Conservation (phyloP, 805 yeast species). For the Candida incommunis region DNA sequence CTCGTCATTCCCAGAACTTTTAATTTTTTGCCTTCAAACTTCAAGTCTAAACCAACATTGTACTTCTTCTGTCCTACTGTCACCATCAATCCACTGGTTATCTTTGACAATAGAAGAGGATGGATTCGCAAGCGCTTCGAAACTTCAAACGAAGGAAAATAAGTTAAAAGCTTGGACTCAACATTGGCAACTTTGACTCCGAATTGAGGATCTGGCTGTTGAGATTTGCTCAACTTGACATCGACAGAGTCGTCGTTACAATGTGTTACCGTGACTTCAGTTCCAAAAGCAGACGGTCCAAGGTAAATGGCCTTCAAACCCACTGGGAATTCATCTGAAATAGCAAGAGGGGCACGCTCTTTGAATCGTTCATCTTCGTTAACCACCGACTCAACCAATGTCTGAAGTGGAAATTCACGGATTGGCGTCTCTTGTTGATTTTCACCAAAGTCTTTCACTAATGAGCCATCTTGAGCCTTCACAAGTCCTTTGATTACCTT, state of each 20-base stretch:
- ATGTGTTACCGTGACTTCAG: slow-evolving; percentile 37
- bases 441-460: slow-evolving; percentile 51
- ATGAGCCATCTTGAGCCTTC: slow-evolving; percentile 60
- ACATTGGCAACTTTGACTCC: slow-evolving; percentile 46
- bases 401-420: slow-evolving; percentile 59
- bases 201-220: slow-evolving; percentile 41
- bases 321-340: slow-evolving; percentile 70
- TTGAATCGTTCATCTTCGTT: slow-evolving; percentile 62
- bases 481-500: slow-evolving; percentile 63
- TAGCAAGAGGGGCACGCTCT: slow-evolving; percentile 61
- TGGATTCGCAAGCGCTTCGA: slow-evolving; percentile 42
- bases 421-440: slow-evolving; percentile 19
- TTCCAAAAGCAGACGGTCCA: slow-evolving; percentile 81
- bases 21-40: slow-evolving; percentile 61
- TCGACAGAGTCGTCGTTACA: slow-evolving; percentile 20
- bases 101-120: slow-evolving; percentile 45
- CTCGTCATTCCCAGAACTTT: slow-evolving; percentile 84
- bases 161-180: slow-evolving; percentile 43
- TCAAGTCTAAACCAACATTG: slow-evolving; percentile 73
- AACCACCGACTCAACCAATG: slow-evolving; percentile 59
- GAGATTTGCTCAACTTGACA: slow-evolving; percentile 14
- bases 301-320: slow-evolving; percentile 61
- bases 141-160: slow-evolving; percentile 52
- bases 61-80: slow-evolving; percentile 36
- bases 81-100: slow-evolving; percentile 54